Base-by-base conservation (phyloP, 2,329 filamentous ascomycete genomes). In the Verticillium longisporum region DNA sequence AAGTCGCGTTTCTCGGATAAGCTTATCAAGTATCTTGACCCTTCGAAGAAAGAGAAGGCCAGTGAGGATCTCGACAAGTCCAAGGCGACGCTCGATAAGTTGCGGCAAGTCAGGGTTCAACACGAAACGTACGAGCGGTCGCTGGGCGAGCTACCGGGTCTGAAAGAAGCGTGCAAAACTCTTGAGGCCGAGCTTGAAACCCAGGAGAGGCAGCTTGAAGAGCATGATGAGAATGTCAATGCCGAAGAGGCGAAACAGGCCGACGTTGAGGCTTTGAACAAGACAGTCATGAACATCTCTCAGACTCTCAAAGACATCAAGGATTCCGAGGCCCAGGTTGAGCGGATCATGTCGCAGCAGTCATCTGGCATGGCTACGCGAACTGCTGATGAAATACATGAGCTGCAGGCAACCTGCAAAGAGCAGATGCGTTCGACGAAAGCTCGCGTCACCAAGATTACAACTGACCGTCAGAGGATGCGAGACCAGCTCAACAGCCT, bases 371-470 rank as follows among this genome's bases (percentile, higher is more conserved):
- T 84, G 13, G 73, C 81, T 10, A 83, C 85, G 14, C 86, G 91
- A 64, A 90, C 90, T 34, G 83, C 92, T 6, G 90, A 96, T 60
- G 90, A 95, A 66, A 92, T 98, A 59, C 90, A 95, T 67, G 87
- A 90, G 59, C 85, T 92, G 56, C 85, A 92, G 63, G 85, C 86
- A 56, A 75, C 78, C 18, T 81, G 88, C 61, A 83, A 83, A 21
- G 90, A 92, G 63, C 86, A 90, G 69, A 82, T 87, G 66, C 85
- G 88, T 60, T 76, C 77, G 26, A 75, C 87, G 33, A 92, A 90
- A 70, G 79, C 79, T 53, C 83, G 80, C 54, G 80, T 94, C 13
- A 75, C 82, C 6, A 90, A 89, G 67, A 75, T 96, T 36, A 84
- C 82, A 0, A 77, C 76, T 13, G 91, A 95, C 37, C 87, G 85